Evolutionary conservation across 2,329 filamentous ascomycete genomes (phyloP), one percentile per base, ranked within the genome.

Genomic region (Colletotrichum lupini): DNA sequence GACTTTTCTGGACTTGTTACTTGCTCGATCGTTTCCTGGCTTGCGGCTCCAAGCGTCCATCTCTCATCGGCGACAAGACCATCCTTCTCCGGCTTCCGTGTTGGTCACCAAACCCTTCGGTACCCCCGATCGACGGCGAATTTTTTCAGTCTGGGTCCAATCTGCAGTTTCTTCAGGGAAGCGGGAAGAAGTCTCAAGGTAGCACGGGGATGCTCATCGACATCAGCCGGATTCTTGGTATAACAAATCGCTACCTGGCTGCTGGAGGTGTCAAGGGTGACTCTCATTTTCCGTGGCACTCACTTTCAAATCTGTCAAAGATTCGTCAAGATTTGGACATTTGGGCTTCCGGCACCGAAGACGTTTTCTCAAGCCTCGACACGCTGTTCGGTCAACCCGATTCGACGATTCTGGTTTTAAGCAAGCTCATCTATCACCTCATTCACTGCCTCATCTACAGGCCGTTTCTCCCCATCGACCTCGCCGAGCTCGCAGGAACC

Each of bases 1-100:
- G 93, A n/a, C 85, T 97, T 2, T 97, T 97, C 81, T 97, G 95
- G 95, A 92, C 93, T 2, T 96, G 94, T 79, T 97, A 97, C 77
- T 85, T 97, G 30, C 92, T 97, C 81, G 95, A 97, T 79, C 90
- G 93, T n/a, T 97, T 96, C 77, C 88, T 92, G 76, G 90, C 93
- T 1, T 95, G 93, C 76, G 95, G 95, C 19, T 96, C 94, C 4
- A 95, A 93, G 78, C 88, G 95, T 11, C 94, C 94, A 0, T 94
- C 93, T n/a, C 84, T 97, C 8, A 92, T 97, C 28, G 89, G 90
- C 30, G 95, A 97, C 81, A 91, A 94, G 78, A 92, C 91, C 1
- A 93, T 97, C 73, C 84, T 93, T 19, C 85, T 97, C 59, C 90
- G 93, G 46, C 84, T 97, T 4, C 95, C 95, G 0, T 92, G 92